Conservation (phyloP, 148 eudicot genomes). For the Vaccinium corymbosum region DNA sequence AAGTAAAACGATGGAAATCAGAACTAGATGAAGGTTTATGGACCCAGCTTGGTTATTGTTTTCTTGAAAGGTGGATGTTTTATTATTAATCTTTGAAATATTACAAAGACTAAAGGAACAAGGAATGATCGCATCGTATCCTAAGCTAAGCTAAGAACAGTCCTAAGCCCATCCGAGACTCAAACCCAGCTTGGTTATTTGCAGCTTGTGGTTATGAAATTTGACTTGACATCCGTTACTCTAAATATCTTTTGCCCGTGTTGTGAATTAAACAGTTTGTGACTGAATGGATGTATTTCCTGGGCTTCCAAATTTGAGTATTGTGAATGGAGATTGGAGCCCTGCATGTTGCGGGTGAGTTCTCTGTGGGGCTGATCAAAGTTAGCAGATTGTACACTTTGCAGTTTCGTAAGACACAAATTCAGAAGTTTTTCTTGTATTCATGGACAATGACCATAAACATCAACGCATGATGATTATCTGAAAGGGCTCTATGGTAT, state of each 20-base stretch:
- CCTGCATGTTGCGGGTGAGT: background rate
- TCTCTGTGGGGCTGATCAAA: background rate
- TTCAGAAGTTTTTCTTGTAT: background rate
- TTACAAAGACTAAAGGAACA: too few relatives aligned
- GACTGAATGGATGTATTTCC: background rate
- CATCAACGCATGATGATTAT: background rate
- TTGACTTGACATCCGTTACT: background rate
- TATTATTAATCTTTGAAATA: too few relatives aligned
- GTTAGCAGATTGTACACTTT: background rate
- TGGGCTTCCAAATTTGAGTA: background rate
- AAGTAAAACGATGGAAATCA: background rate
- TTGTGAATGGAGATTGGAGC: background rate
- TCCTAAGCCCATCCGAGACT: too few relatives aligned
- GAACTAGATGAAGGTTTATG: background rate
- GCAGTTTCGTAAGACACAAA: conserved; percentile 6
- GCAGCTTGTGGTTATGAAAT: background rate
- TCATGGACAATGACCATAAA: background rate
- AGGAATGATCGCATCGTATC: background rate
- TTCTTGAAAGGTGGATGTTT: background rate
- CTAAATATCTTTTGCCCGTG: background rate
- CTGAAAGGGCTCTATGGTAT: conserved; percentile 11
- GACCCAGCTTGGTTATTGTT: background rate
- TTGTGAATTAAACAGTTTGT: background rate
- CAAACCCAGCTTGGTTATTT: background rate
- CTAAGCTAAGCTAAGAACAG: background rate